Conservation (phyloP, 352 stramenopile species). For the Lagenidium sp. region DNA sequence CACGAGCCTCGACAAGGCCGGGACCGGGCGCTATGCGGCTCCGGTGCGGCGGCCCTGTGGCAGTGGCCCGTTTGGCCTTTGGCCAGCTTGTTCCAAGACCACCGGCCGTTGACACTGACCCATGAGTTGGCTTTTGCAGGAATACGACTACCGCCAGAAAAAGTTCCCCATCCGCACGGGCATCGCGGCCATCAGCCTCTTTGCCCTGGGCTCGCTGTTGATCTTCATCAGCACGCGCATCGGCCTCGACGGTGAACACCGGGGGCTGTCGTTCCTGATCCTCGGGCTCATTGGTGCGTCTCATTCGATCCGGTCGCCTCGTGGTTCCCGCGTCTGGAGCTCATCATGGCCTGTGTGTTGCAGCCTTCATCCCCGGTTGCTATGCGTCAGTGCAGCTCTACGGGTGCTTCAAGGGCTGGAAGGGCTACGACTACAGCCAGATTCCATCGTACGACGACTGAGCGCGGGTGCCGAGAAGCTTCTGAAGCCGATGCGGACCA, state of each 20-base stretch:
- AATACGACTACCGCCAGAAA: constrained; percentile 28
- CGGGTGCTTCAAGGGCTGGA: constrained; percentile 75
- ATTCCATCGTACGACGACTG: constrained; percentile 81
- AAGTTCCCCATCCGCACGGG: constrained; percentile 69
- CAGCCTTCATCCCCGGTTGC: constrained; percentile 78
- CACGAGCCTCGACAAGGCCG: constrained; percentile 23
- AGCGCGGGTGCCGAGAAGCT: no score
- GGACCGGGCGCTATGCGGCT: constrained; percentile 15
- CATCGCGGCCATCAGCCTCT: constrained; percentile 59
- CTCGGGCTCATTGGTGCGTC: constrained; percentile 66
- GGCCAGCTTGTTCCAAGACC: no score
- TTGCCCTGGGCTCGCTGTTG: constrained; percentile 56
- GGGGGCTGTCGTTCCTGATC: constrained; percentile 68
- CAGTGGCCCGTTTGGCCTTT: no score
- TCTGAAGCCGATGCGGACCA: no score
- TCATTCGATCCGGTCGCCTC: background rate
- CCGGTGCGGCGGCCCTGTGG: constrained; percentile 15
- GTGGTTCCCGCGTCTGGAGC: background rate
- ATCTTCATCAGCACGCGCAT: constrained; percentile 73
- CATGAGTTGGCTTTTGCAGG: constrained; percentile 3
- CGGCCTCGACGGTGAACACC: constrained; percentile 62
- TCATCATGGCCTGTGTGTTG: background rate
- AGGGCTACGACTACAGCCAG: constrained; percentile 78
- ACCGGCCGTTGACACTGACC: background rate
- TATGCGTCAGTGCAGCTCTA: constrained; percentile 77